Evolutionary conservation across 257 asterid genomes (phyloP).

Genomic region (Petunia axillaris): DNA sequence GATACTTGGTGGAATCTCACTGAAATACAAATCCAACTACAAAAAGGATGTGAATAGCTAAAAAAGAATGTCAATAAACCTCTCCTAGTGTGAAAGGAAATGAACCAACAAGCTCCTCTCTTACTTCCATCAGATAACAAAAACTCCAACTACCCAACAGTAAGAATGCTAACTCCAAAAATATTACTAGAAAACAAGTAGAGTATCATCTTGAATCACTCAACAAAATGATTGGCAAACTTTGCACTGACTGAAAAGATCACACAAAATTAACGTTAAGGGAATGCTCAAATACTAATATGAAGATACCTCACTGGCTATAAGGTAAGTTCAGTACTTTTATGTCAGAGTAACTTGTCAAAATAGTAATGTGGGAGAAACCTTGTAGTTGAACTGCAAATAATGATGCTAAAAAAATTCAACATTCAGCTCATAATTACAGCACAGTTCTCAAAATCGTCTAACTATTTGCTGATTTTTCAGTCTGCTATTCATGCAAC

Average conservation of each 20-base stretch:
- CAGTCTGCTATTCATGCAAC: neutral
- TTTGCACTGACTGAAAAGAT: neutral
- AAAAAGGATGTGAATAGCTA: neutral
- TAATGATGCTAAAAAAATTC: neutral
- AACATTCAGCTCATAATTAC: slow-evolving; percentile 9
- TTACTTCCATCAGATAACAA: slow-evolving; percentile 10
- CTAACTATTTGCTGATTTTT: neutral
- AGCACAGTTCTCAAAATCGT: neutral
- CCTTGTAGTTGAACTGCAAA: neutral
- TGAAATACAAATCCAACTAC: neutral
- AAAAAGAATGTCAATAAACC: neutral
- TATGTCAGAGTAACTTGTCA: slow-evolving; percentile 1
- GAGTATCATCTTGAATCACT: neutral
- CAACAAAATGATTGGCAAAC: neutral
- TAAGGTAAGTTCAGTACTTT: neutral
- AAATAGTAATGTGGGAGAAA: neutral
- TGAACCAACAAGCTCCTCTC: neutral
- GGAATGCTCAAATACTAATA: neutral
- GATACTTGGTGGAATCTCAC: slow-evolving; percentile 4
- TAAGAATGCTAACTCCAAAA: neutral
- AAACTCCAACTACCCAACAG: neutral
- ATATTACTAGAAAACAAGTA: neutral
- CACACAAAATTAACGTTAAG: neutral
- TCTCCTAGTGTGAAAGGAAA: neutral
- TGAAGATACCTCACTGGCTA: slow-evolving; percentile 7